Percentiles rank a stretch among this genome's conserved stretches.
These are phyloP conservation scores for Leccinum disarticulatum DNA, from an alignment of 768 basidiomycete genomes.

Conservation along the genomic window DNA sequence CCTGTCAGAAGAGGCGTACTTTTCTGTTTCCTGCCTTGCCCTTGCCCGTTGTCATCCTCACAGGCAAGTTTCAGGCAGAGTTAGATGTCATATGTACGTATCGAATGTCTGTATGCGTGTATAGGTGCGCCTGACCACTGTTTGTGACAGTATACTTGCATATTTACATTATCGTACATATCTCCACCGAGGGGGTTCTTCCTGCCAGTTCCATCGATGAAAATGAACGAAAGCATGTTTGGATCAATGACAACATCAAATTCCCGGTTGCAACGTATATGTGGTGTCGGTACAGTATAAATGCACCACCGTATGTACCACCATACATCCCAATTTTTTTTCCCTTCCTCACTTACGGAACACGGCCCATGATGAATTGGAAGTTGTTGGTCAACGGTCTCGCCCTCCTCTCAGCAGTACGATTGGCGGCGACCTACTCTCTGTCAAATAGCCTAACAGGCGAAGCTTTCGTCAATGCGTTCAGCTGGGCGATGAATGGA, in stretches of 20 bases:
- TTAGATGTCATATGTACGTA: neutral
- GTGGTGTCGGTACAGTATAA: neutral
- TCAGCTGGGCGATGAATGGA: constrained; percentile 22
- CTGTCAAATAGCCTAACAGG: constrained; percentile 48
- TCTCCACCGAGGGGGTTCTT: neutral
- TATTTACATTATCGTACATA: neutral
- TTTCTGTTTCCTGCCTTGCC: neutral
- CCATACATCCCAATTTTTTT: neutral
- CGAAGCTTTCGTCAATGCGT: constrained; percentile 43
- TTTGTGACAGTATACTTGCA: neutral
- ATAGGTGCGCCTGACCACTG: neutral
- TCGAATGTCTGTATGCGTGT: neutral
- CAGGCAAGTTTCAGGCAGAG: neutral
- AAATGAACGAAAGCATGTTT: neutral
- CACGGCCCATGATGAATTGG: neutral
- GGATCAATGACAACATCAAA: neutral
- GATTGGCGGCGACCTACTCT: constrained; percentile 44
- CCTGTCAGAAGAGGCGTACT: neutral
- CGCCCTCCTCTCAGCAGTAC: constrained; percentile 8
- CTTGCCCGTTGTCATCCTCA: neutral
- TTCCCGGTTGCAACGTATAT: neutral
- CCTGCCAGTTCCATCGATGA: neutral
- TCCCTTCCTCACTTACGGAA: neutral
- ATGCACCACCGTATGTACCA: neutral
- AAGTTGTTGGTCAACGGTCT: constrained; percentile 1